Base-by-base conservation (phyloP, 2,329 filamentous ascomycete genomes). In the Cryphonectria radicalis region DNA sequence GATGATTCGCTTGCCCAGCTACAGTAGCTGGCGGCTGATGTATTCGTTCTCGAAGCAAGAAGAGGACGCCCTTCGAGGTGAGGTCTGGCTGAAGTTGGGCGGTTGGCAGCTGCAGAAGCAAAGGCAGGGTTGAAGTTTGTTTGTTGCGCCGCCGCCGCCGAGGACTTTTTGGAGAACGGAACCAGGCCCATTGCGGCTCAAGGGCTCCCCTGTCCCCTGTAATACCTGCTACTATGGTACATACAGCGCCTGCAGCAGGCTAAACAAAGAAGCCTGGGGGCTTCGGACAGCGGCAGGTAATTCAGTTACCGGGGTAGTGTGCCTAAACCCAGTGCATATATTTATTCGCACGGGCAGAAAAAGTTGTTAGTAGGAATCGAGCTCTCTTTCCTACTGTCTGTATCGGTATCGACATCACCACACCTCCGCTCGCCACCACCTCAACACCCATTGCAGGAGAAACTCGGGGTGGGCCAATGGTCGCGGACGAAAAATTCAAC, bases 341-440 rank as follows among this genome's bases (percentile, higher is more conserved):
- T 7, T 4, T 32, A 40, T 42, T 7, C 11, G 17, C 67, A 68
- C 67, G 67, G 43, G 67, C 40, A 68, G n/a, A n/a, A 63, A 68
- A 68, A 68, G 59, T 63, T 63, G 67, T 43, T 63, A 37, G 57
- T 50, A 8, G 63, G 10, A 59, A 19, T 17, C 35, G 8, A 53
- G 4, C 67, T 42, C 32, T 5, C 42, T 22, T 50, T 17, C 63
- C n/a, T 13, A 53, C 4, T 22, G 14, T 19, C 22, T 13, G 32
- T 42, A 53, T 25, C 66, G 17, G 32, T 42, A 53, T 25, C 66
- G 17, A 50, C 57, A 68, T 46, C 37, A n/a, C 13, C 37, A 35
- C 40, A 35, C 40, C 63, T 35, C 59, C 35, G 55, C 25, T 32
- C 62, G 10, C 42, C 64, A 64, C 62, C n/a, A 17, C n/a, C 62